Evolutionary conservation across 2,329 filamentous ascomycete genomes (phyloP).

Genomic region (Ceratocystis variospora): DNA sequence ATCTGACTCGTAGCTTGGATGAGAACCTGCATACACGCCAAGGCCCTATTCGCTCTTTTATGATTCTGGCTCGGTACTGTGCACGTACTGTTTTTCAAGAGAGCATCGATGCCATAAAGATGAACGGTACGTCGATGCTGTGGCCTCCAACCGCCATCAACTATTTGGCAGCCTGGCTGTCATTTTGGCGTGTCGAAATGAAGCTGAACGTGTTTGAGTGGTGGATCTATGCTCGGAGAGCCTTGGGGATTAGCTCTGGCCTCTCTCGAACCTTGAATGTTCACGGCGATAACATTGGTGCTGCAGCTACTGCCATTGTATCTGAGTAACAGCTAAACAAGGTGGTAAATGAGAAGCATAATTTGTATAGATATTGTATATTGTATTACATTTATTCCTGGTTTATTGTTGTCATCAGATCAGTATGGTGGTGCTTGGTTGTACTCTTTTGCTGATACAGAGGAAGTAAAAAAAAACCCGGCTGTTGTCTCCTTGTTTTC

Average conservation of each 20-base stretch:
- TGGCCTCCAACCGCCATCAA: slow-evolving; percentile 44
- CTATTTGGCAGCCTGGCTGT: slow-evolving; percentile 43
- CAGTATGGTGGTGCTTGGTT: neutral
- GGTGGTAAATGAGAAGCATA: neutral
- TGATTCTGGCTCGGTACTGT: slow-evolving; percentile 57
- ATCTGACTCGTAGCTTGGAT: slow-evolving; percentile 83
- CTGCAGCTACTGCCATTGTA: neutral
- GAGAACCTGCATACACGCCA: slow-evolving; percentile 70
- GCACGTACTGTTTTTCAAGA: slow-evolving; percentile 52
- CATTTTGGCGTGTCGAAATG: slow-evolving; percentile 45
- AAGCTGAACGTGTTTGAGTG: slow-evolving; percentile 52
- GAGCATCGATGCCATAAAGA: slow-evolving; percentile 43
- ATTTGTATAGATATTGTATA: slow-evolving; percentile 15
- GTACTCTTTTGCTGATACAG: neutral
- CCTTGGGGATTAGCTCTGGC: slow-evolving; percentile 25
- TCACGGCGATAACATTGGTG: neutral
- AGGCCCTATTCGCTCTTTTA: slow-evolving; percentile 50
- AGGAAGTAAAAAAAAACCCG: no score
- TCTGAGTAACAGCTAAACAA: neutral
- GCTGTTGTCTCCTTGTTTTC: neutral
- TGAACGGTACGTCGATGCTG: slow-evolving; percentile 37
- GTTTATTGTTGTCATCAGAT: neutral
- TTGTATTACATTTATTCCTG: slow-evolving; percentile 2
- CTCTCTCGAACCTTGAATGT: slow-evolving; percentile 11
- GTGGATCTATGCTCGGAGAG: slow-evolving; percentile 43